Evolutionary conservation across 148 eudicot genomes (phyloP).

Genomic region (Limonium bicolor): DNA sequence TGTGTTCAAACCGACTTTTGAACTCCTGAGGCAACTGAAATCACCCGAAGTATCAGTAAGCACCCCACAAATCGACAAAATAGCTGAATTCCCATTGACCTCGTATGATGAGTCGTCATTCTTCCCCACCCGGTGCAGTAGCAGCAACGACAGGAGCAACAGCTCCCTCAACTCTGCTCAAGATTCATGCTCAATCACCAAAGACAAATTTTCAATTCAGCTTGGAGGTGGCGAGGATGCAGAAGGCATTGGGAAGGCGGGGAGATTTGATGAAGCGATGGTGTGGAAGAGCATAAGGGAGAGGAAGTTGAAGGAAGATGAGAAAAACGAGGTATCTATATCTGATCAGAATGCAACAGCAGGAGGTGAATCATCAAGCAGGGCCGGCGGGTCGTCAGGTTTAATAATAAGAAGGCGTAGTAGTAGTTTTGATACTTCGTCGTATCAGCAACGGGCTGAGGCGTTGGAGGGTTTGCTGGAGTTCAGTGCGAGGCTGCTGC

Average conservation of each 20-base stretch:
- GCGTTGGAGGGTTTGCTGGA: constrained; percentile 92
- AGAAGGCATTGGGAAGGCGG: constrained; percentile 19
- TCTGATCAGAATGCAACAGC: constrained; percentile 82
- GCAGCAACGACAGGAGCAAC: too few relatives aligned
- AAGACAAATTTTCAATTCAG: constrained; percentile 71
- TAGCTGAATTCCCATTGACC: constrained; percentile 64
- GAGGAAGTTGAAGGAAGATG: constrained; percentile 9
- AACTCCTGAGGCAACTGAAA: constrained; percentile 27
- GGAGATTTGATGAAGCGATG: constrained; percentile 4
- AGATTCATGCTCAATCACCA: constrained; percentile 52
- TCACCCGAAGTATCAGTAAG: constrained; percentile 87
- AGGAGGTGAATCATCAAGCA: constrained; percentile 80
- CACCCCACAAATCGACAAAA: constrained; percentile 73
- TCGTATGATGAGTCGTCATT: constrained; percentile 43
- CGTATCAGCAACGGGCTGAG: constrained; percentile 72
- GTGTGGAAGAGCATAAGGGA: constrained; percentile 1
- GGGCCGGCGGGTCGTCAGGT: constrained; percentile 60
- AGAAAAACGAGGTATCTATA: constrained; percentile 23
- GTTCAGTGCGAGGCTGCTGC: constrained; percentile 78
- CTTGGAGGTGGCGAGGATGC: constrained; percentile 31
- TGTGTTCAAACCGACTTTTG: constrained; percentile 16
- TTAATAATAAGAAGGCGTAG: constrained; percentile 23
- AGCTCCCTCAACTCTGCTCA: constrained; percentile 43
- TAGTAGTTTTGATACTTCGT: constrained; percentile 74
- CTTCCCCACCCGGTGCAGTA: constrained; percentile 24